Evolutionary conservation across 371 early-diverging fungal genomes (phyloP).

Genomic region (Pancytospora philotis): DNA sequence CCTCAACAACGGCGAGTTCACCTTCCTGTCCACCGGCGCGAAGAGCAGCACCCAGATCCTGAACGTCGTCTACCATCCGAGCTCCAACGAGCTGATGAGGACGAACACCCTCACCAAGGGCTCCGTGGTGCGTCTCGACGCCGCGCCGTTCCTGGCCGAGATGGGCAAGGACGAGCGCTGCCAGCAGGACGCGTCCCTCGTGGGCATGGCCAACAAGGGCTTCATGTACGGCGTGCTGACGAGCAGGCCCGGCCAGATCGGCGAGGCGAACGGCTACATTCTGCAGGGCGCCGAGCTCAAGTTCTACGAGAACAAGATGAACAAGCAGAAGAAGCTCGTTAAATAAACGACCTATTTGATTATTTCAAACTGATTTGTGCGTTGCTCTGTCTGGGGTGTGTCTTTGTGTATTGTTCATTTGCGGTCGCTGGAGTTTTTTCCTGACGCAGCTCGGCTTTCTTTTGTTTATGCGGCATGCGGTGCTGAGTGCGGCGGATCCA

Average conservation of each 20-base stretch:
- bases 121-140: constrained; percentile 90
- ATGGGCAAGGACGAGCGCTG: constrained; percentile 75
- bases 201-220: constrained; percentile 82
- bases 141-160: constrained; percentile 94
- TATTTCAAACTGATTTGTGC: too few species aligned
- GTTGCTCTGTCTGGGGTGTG: too few species aligned
- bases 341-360: too few species aligned
- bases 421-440: too few species aligned
- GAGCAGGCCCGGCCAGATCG: constrained; percentile 96
- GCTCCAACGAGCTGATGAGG: constrained; percentile 99
- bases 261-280: constrained; percentile 92
- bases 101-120: constrained; percentile 99
- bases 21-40: neutral
- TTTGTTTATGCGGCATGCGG: too few species aligned
- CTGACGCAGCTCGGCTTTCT: too few species aligned
- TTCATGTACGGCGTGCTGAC: constrained; percentile 76
- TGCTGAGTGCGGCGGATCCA: too few species aligned
- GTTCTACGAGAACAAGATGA: constrained; percentile 80
- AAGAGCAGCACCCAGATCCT: constrained; percentile 67
- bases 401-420: too few species aligned
- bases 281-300: constrained; percentile 94
- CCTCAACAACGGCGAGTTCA: constrained; percentile 75
- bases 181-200: constrained; percentile 71
- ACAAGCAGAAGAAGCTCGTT: constrained; percentile 62
- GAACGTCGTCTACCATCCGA: constrained; percentile 94